Evolutionary conservation across 2,329 filamentous ascomycete species (phyloP).

Genomic region (Exophiala sideris): DNA sequence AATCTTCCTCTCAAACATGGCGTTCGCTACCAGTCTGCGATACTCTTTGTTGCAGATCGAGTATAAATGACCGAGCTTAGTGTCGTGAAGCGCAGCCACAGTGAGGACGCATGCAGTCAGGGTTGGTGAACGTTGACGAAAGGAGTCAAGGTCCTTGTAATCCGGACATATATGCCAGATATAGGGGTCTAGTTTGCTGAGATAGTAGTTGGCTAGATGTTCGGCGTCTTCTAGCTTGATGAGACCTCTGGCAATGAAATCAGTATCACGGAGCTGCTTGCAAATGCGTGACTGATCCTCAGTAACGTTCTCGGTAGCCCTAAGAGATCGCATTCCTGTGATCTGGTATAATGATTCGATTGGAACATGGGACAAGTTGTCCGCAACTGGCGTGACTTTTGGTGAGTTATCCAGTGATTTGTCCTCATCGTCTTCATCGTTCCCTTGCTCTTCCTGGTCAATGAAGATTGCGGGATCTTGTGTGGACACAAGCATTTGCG

Average conservation of each 20-base stretch:
- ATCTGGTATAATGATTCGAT: slow-evolving; percentile 38
- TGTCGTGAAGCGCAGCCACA: slow-evolving; percentile 49
- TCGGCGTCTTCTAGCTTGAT: slow-evolving; percentile 44
- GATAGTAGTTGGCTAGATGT: slow-evolving; percentile 41
- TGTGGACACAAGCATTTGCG: slow-evolving; percentile 35
- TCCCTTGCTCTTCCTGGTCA: slow-evolving; percentile 39
- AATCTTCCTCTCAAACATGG: slow-evolving; percentile 52
- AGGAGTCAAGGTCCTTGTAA: slow-evolving; percentile 45
- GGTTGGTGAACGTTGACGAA: slow-evolving; percentile 49
- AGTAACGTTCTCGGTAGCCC: slow-evolving; percentile 32
- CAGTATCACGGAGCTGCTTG: slow-evolving; percentile 40
- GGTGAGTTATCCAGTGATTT: slow-evolving; percentile 39
- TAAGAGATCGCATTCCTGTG: slow-evolving; percentile 31
- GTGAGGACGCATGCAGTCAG: slow-evolving; percentile 49
- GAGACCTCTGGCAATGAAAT: slow-evolving; percentile 51
- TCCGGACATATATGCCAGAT: slow-evolving; percentile 47
- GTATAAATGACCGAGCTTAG: slow-evolving; percentile 31
- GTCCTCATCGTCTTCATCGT: slow-evolving; percentile 45
- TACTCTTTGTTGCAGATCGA: slow-evolving; percentile 50
- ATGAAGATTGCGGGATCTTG: slow-evolving; percentile 30
- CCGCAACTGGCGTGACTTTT: slow-evolving; percentile 28
- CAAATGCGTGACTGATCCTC: slow-evolving; percentile 30
- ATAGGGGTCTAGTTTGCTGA: slow-evolving; percentile 46
- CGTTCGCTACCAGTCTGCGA: slow-evolving; percentile 50
- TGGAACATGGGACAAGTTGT: slow-evolving; percentile 34